phyloP scores from a whole-genome alignment of 2,329 filamentous ascomycete species.

The Simplicillium aogashimaense region DNA sequence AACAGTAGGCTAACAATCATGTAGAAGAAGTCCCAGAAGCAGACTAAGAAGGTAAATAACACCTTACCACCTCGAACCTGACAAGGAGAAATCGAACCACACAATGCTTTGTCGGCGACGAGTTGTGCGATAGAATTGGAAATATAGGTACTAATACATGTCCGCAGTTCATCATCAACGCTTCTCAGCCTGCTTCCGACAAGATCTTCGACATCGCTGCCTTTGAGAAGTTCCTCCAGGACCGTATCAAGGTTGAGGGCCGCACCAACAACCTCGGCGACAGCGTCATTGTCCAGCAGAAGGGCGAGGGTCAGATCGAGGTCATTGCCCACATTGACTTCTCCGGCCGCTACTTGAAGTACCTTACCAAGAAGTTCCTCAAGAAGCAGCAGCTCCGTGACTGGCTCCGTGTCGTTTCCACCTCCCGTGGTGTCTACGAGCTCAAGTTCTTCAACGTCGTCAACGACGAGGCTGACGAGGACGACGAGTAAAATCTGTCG shows the following conservation, averaged over 20 bases:
- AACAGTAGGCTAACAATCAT: constrained; percentile 92
- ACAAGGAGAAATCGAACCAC: not conserved
- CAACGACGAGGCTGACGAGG: constrained; percentile 94
- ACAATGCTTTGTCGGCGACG: not conserved
- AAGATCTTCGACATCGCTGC: constrained; percentile 99
- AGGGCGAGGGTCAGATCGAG: constrained; percentile 96
- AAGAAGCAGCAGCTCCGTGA: constrained; percentile 99
- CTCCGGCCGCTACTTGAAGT: constrained; percentile 98
- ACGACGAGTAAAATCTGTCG: constrained; percentile 74
- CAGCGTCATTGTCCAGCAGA: constrained; percentile 78
- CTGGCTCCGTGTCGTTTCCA: constrained; percentile 98
- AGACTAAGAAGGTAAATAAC: constrained; percentile 68
- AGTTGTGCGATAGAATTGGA: constrained; percentile 6
- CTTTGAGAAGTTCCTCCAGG: constrained; percentile 99
- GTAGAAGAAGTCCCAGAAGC: constrained; percentile 66
- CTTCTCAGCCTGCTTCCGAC: constrained; percentile 93
- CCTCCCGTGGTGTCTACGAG: constrained; percentile 97
- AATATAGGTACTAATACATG: not conserved
- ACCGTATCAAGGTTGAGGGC: constrained; percentile 99
- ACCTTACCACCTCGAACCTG: not conserved
- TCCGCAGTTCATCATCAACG: constrained; percentile 95
- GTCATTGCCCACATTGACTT: constrained; percentile 96
- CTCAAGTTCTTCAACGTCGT: constrained; percentile 99
- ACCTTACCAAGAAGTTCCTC: constrained; percentile 99
- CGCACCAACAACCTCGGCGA: constrained; percentile 97